Evolutionary conservation across 2,329 filamentous ascomycete genomes (phyloP).

Genomic region (Volutella citrinella): DNA sequence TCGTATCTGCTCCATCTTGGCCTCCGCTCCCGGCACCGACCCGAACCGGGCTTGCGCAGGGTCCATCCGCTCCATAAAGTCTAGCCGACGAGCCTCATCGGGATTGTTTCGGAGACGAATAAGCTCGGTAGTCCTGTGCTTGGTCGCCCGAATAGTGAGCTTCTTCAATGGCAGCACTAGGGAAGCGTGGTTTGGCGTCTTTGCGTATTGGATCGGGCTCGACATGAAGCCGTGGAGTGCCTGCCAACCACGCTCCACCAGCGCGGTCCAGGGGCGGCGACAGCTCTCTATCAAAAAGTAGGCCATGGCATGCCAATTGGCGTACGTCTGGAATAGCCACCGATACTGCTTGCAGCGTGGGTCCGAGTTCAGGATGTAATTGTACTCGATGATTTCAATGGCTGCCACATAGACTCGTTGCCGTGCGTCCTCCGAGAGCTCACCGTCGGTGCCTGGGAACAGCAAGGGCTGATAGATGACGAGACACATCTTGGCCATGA

Average conservation of each 20-base stretch:
- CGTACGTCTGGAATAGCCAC: conserved; percentile 51
- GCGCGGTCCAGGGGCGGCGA: conserved; percentile 46
- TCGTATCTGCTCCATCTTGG: conserved; percentile 41
- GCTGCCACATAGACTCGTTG: conserved; percentile 70
- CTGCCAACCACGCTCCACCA: conserved; percentile 50
- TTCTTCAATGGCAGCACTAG: conserved; percentile 54
- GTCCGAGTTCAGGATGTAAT: conserved; percentile 62
- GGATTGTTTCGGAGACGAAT: conserved; percentile 45
- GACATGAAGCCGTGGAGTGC: conserved; percentile 38
- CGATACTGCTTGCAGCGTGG: conserved; percentile 41
- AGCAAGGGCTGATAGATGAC: conserved; percentile 73
- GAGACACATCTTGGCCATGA: conserved; percentile 76
- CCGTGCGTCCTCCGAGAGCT: conserved; percentile 59
- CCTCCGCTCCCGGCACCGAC: conserved; percentile 45
- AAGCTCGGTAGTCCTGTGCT: conserved; percentile 50
- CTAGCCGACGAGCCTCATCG: conserved; percentile 47
- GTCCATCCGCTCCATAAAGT: conserved; percentile 45
- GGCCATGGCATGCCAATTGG: conserved; percentile 50
- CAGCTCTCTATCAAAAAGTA: conserved; percentile 46
- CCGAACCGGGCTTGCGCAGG: conserved; percentile 45
- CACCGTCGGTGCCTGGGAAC: conserved; percentile 53
- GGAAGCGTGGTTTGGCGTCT: conserved; percentile 43
- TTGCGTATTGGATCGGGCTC: conserved; percentile 41
- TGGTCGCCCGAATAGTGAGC: conserved; percentile 50
- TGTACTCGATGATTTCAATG: conserved; percentile 71